Base-by-base conservation (phyloP, 495 filamentous ascomycete species). In the Neohortaea acidophila region DNA sequence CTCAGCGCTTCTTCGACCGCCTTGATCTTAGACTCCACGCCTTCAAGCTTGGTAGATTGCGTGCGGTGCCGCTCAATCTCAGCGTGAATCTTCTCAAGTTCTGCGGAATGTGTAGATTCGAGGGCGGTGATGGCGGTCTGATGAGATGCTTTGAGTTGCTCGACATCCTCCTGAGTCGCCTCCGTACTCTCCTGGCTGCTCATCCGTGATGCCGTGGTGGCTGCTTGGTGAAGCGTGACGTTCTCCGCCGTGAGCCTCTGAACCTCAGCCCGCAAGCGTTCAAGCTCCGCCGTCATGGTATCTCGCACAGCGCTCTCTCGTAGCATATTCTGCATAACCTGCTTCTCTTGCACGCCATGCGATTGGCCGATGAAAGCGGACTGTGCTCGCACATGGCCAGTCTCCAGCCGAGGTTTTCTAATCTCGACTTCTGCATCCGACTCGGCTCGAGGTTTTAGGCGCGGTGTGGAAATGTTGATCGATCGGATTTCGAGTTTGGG, bases 21-120 rank as follows among this genome's bases (percentile, higher is more conserved):
- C 20, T 45, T 21, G 21, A 50, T 50, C 36, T 40, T 45, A 10
- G 25, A n/a, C 28, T 50, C 47, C n/a, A 50, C 47, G 28, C 42
- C 37, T 14, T 37, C 37, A 1, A 50, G 38, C 3, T 20, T 11
- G 5, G 41, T 40, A 0, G 36, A 30, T 14, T 22, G 21, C 8
- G 14, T 19, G 11, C 42, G 41, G 7, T 41, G 37, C 4, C 25
- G 29, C 15, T 29, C 45, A 10, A 45, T 21, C 23, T 50, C 37
- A 8, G 38, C n/a, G 17, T 27, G 36, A 3, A 45, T 18, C 11
- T 39, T 33, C n/a, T 17, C 0, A 5, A 50, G 42, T 36, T 49
- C 35, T 4, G 13, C 10, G 2, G 34, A 12, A 24, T 48, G 45
- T 19, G 8, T 24, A 2, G 33, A 8, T 33, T 39, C 35, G 11